Percentiles rank a stretch among this genome's conserved stretches.
Evolutionary conservation across 306 rosid genomes (phyloP).

Genomic region (Coriaria nepalensis): DNA sequence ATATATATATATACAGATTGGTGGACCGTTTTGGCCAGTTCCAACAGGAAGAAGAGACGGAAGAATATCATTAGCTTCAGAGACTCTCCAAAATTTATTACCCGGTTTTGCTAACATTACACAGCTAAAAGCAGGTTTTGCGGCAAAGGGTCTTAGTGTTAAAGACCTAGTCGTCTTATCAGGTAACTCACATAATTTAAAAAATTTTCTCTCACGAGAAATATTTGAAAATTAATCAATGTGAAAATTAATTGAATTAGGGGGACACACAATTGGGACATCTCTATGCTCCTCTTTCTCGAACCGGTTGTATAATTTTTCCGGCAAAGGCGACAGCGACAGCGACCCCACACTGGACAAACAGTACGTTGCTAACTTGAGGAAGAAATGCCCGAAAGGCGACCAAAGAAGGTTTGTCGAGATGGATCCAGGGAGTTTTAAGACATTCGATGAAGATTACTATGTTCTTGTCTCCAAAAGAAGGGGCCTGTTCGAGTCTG

Average conservation of each 20-base stretch:
- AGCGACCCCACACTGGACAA: constrained; percentile 27
- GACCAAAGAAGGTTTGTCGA: constrained; percentile 17
- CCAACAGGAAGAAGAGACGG: constrained; percentile 34
- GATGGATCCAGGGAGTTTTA: constrained; percentile 45
- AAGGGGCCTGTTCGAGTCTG: constrained; percentile 35
- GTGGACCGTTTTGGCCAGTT: constrained; percentile 25
- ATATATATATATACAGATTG: constrained; percentile 6
- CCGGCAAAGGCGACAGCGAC: constrained; percentile 24
- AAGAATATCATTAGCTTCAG: constrained; percentile 12
- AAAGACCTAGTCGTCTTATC: constrained; percentile 29
- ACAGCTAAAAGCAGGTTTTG: constrained; percentile 15
- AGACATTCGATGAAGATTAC: constrained; percentile 22
- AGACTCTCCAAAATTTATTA: constrained; percentile 12
- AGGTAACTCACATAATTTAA: constrained; percentile 5
- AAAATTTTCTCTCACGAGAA: no score
- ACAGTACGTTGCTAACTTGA: constrained; percentile 15
- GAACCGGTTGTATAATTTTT: constrained; percentile 26
- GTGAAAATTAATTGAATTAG: constrained; percentile 1
- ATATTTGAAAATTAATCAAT: no score
- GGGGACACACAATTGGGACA: constrained; percentile 26
- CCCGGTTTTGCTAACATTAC: constrained; percentile 23
- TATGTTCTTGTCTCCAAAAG: constrained; percentile 20
- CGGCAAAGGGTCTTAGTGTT: constrained; percentile 13
- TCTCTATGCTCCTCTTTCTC: constrained; percentile 21
- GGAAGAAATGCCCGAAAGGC: constrained; percentile 17